A percentile compares a stretch with the other conserved stretches of the same genome.
phyloP scores from a whole-genome alignment of 1,284 basidiomycete species.

The Sphaerobolus stellatus region DNA sequence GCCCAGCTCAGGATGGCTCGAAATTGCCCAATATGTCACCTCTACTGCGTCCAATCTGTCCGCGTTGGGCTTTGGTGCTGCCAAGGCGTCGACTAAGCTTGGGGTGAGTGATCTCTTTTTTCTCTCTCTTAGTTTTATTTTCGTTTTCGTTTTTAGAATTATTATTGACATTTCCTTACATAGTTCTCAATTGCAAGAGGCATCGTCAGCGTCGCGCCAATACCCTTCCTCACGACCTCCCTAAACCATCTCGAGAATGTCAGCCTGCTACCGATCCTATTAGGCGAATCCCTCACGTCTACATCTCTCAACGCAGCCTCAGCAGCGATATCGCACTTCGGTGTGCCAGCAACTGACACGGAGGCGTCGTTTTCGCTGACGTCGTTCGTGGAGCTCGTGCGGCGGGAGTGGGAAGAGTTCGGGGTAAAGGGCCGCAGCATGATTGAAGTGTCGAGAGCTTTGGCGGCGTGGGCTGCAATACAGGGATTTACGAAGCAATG shows the following conservation, averaged over 20 bases:
- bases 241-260: slow-evolving; percentile 67
- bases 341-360: slow-evolving; percentile 65
- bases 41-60: slow-evolving; percentile 53
- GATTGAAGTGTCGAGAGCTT: slow-evolving; percentile 61
- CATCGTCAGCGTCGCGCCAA: slow-evolving; percentile 55
- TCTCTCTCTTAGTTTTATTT: slow-evolving; percentile 7
- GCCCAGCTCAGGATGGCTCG: not conserved
- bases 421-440: slow-evolving; percentile 46
- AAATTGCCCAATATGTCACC: not conserved
- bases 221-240: slow-evolving; percentile 55
- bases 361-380: slow-evolving; percentile 77
- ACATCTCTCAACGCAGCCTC: slow-evolving; percentile 71
- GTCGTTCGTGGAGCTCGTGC: slow-evolving; percentile 73
- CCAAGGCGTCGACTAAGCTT: slow-evolving; percentile 64
- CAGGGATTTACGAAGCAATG: slow-evolving; percentile 77
- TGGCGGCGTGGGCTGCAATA: slow-evolving; percentile 73
- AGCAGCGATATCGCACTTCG: slow-evolving; percentile 61
- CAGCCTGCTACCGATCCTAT: slow-evolving; percentile 66
- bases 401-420: slow-evolving; percentile 66
- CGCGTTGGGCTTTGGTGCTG: slow-evolving; percentile 61
- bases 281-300: slow-evolving; percentile 74
- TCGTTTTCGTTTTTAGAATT: not conserved
- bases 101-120: slow-evolving; percentile 46
- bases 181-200: slow-evolving; percentile 70
- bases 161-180: not conserved